A percentile compares a stretch with the other conserved stretches of the same genome.
phyloP scores from a whole-genome alignment of 1,139 yeast species.

The Torulaspora globosa region DNA sequence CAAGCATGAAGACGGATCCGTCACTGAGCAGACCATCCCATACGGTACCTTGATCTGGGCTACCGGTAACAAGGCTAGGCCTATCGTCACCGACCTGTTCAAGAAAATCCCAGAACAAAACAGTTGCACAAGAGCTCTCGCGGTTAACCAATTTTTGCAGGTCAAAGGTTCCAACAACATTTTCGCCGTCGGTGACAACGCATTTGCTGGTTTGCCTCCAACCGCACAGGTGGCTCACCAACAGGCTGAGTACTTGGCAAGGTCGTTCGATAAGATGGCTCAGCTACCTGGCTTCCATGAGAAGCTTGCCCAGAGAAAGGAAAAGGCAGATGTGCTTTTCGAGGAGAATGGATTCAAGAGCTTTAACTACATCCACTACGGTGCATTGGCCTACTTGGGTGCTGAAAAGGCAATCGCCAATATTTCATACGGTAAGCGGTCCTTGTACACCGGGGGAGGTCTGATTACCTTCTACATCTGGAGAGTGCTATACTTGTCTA shows the following conservation, averaged over 20 bases:
- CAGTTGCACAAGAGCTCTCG: slow-evolving; percentile 81
- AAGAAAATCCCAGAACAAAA: slow-evolving; percentile 78
- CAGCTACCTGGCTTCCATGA: slow-evolving; percentile 61
- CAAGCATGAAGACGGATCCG: slow-evolving; percentile 57
- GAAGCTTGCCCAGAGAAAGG: slow-evolving; percentile 35
- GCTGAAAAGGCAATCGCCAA: slow-evolving; percentile 95
- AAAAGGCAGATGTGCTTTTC: slow-evolving; percentile 42
- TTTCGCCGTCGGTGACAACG: slow-evolving; percentile 92
- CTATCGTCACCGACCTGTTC: slow-evolving; percentile 65
- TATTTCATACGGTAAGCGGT: slow-evolving; percentile 83
- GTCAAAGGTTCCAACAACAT: slow-evolving; percentile 81
- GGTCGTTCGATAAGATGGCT: slow-evolving; percentile 68
- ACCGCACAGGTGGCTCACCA: slow-evolving; percentile 98
- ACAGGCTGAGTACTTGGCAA: slow-evolving; percentile 82
- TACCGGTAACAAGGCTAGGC: slow-evolving; percentile 91
- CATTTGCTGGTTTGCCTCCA: slow-evolving; percentile 83
- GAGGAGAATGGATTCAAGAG: slow-evolving; percentile 50
- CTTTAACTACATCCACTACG: slow-evolving; percentile 64
- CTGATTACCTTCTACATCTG: slow-evolving; percentile 84
- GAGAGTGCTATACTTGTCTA: slow-evolving; percentile 87
- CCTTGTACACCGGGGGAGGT: slow-evolving; percentile 85
- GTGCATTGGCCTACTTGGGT: slow-evolving; percentile 81
- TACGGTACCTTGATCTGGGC: slow-evolving; percentile 97
- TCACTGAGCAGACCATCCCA: slow-evolving; percentile 59
- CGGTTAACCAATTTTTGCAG: slow-evolving; percentile 74